Evolutionary conservation across 2,329 filamentous ascomycete genomes (phyloP).

Genomic region (Ilyonectria sp.): DNA sequence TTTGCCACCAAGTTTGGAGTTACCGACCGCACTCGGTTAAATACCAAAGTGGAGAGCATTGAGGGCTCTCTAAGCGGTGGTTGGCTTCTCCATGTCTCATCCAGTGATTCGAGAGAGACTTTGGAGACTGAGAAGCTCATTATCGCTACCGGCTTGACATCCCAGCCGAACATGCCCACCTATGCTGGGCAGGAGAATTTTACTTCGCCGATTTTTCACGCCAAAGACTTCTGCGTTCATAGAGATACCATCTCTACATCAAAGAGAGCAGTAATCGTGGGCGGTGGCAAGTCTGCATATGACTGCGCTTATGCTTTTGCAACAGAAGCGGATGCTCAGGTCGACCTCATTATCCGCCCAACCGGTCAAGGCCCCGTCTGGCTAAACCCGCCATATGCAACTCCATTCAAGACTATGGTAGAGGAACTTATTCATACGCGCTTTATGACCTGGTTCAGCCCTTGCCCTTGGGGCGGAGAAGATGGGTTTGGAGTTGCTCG

Average conservation of each 20-base stretch:
- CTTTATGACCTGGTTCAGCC: constrained; percentile 74
- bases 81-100: constrained; percentile 29
- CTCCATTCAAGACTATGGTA: constrained; percentile 70
- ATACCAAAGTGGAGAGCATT: constrained; percentile 64
- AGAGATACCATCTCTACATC: constrained; percentile 48
- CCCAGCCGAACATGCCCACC: constrained; percentile 57
- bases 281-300: constrained; percentile 70
- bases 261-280: constrained; percentile 62
- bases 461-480: constrained; percentile 73
- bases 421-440: constrained; percentile 69
- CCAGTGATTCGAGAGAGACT: neutral
- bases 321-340: constrained; percentile 56
- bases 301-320: constrained; percentile 68
- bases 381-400: constrained; percentile 69
- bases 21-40: constrained; percentile 60
- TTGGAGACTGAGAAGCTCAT: constrained; percentile 57
- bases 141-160: constrained; percentile 64
- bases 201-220: constrained; percentile 58
- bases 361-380: constrained; percentile 67
- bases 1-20: constrained; percentile 63
- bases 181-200: constrained; percentile 56
- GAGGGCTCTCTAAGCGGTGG: constrained; percentile 32
- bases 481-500: constrained; percentile 64
- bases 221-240: constrained; percentile 55
- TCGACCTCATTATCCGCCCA: constrained; percentile 66